Conservation (phyloP, 2,329 filamentous ascomycete genomes). For the Colletotrichum agaves region DNA sequence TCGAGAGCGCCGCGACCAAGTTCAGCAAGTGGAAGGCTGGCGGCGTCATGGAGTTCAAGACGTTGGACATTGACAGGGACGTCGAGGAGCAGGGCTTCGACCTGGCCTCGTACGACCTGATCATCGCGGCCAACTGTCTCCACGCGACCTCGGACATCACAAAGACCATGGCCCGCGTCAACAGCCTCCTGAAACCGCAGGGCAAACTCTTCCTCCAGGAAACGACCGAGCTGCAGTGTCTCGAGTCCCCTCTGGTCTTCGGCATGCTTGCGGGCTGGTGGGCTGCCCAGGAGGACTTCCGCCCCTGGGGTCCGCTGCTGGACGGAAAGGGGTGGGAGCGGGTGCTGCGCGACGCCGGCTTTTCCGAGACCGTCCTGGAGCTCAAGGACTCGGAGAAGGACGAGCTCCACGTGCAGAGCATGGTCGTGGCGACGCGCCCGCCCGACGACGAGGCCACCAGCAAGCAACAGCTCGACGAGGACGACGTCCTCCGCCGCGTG, state of each 20-base stretch:
- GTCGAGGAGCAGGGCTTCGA: constrained; percentile 46
- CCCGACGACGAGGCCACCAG: neutral
- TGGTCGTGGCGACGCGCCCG: constrained; percentile 2
- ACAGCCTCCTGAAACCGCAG: constrained; percentile 44
- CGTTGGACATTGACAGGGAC: constrained; percentile 42
- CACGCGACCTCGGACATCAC: constrained; percentile 43
- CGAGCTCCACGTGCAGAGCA: constrained; percentile 2
- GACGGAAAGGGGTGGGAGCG: constrained; percentile 15
- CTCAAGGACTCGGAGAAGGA: constrained; percentile 6
- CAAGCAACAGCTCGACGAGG: constrained; percentile 7
- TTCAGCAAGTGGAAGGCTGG: constrained; percentile 7
- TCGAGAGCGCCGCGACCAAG: constrained; percentile 37
- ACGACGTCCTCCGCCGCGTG: neutral
- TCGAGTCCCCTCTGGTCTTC: constrained; percentile 15
- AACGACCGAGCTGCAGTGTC: constrained; percentile 8
- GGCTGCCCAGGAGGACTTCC: constrained; percentile 22
- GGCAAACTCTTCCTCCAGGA: constrained; percentile 42
- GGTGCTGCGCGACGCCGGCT: constrained; percentile 4
- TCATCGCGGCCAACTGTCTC: constrained; percentile 49
- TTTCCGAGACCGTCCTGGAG: neutral
- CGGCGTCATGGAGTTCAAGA: constrained; percentile 38
- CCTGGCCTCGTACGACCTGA: constrained; percentile 47
- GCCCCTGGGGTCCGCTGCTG: constrained; percentile 19
- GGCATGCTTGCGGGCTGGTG: constrained; percentile 21
- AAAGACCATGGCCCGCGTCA: constrained; percentile 40